These are phyloP conservation scores for Tylopilus felleus DNA, from an alignment of 768 basidiomycete genomes.

Conservation along the genomic window DNA sequence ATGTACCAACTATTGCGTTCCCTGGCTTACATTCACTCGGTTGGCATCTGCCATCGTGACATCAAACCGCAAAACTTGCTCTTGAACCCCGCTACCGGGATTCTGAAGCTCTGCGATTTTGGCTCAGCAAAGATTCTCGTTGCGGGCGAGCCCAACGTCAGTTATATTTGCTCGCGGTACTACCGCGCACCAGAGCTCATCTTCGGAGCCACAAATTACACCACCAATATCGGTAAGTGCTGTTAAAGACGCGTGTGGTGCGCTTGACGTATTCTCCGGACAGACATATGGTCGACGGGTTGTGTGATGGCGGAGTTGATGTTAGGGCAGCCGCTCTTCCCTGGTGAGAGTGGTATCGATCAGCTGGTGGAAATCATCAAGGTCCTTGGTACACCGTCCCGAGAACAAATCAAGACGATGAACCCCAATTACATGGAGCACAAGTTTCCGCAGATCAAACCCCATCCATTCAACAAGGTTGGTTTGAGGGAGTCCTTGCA, in stretches of 20 bases:
- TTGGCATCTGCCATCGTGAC: slow-evolving; percentile 99
- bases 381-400: slow-evolving; percentile 94
- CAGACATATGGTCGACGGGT: slow-evolving; percentile 99
- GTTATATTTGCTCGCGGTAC: slow-evolving; percentile 99
- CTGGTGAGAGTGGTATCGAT: slow-evolving; percentile 98
- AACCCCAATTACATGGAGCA: slow-evolving; percentile 99
- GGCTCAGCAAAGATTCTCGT: slow-evolving; percentile 98
- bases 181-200: slow-evolving; percentile 99
- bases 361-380: slow-evolving; percentile 99
- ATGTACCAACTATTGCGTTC: slow-evolving; percentile 99
- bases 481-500: slow-evolving; percentile 2
- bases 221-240: slow-evolving; percentile 91
- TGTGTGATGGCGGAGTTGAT: slow-evolving; percentile 99
- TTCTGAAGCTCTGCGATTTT: slow-evolving; percentile 98
- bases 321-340: slow-evolving; percentile 98
- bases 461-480: slow-evolving; percentile 98
- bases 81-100: slow-evolving; percentile 93
- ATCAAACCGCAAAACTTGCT: slow-evolving; percentile 99
- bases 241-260: not conserved
- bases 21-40: slow-evolving; percentile 97
- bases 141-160: slow-evolving; percentile 97
- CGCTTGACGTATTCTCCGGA: slow-evolving; percentile 5
- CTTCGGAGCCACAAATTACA: slow-evolving; percentile 99
- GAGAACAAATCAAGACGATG: slow-evolving; percentile 99
- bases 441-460: slow-evolving; percentile 99